Evolutionary conservation across 495 filamentous ascomycete species (phyloP).

Genomic region (Aspergillus sclerotioniger): DNA sequence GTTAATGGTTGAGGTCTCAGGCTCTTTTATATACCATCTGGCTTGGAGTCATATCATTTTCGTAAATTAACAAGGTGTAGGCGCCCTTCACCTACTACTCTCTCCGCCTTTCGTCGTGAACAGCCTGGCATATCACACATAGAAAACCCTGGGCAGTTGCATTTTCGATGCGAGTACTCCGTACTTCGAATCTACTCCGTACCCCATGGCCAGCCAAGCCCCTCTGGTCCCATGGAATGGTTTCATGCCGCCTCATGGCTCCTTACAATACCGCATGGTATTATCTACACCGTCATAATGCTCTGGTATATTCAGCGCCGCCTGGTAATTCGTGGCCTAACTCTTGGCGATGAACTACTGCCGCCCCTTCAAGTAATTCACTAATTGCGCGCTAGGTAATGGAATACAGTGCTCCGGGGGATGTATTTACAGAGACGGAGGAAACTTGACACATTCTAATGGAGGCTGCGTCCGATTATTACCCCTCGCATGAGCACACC

Average conservation of each 20-base stretch:
- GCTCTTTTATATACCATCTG: too few species aligned
- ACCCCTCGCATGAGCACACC: conserved; percentile 14
- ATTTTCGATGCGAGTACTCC: not conserved
- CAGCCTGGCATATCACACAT: too few species aligned
- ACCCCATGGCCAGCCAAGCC: too few species aligned
- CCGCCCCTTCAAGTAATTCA: conserved; percentile 8
- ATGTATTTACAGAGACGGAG: not conserved
- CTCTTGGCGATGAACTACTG: not conserved
- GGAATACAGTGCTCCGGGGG: conserved; percentile 20
- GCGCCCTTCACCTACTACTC: too few species aligned
- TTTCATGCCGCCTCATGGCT: not conserved
- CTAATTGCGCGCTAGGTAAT: conserved; percentile 11
- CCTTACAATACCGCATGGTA: not conserved
- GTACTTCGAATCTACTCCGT: too few species aligned
- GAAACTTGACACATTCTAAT: not conserved
- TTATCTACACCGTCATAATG: not conserved
- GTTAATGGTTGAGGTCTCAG: too few species aligned
- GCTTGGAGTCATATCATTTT: too few species aligned
- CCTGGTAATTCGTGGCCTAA: conserved; percentile 14
- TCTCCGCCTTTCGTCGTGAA: too few species aligned
- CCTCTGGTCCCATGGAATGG: not conserved
- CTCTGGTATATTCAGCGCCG: not conserved
- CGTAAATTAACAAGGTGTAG: too few species aligned
- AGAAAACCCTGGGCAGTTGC: not conserved
- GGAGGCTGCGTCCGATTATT: conserved; percentile 1